These are phyloP conservation scores for Saksenaea vasiformis DNA, from an alignment of 371 early-diverging fungal genomes.

Conservation along the genomic window DNA sequence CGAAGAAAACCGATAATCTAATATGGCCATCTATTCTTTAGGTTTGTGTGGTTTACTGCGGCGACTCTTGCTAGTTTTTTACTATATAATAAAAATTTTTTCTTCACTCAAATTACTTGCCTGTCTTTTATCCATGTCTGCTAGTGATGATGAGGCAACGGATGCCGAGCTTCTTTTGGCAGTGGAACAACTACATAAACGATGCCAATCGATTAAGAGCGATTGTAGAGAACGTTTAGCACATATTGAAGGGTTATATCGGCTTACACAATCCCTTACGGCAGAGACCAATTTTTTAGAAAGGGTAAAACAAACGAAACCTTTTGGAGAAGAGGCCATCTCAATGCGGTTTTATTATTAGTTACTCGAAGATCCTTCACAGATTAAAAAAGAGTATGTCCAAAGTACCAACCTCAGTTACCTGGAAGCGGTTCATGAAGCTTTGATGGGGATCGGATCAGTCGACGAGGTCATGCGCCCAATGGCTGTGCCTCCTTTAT, in stretches of 20 bases:
- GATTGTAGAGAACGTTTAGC: constrained; percentile 3
- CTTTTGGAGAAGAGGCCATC: constrained; percentile 10
- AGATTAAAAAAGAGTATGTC: constrained; percentile 41
- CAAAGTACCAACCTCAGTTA: constrained; percentile 48
- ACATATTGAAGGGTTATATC: constrained; percentile 19
- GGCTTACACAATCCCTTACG: constrained; percentile 15
- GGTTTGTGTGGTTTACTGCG: too few relatives aligned
- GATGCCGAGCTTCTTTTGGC: not conserved
- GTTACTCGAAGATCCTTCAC: constrained; percentile 30
- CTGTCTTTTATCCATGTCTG: not conserved
- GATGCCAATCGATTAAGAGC: constrained; percentile 12
- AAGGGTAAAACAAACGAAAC: constrained; percentile 9
- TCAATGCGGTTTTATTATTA: constrained; percentile 10
- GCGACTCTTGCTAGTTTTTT: too few relatives aligned
- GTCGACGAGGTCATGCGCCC: constrained; percentile 38
- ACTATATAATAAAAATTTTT: too few relatives aligned
- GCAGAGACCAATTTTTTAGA: constrained; percentile 20
- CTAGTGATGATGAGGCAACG: not conserved
- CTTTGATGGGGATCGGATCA: constrained; percentile 13
- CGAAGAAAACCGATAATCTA: not conserved
- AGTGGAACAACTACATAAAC: constrained; percentile 4
- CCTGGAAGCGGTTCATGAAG: constrained; percentile 47
- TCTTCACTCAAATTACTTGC: too few relatives aligned
- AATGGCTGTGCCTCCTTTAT: constrained; percentile 21
- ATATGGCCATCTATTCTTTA: not conserved